Evolutionary conservation across 768 basidiomycete genomes (phyloP).

Genomic region (Mycena chlorophos): DNA sequence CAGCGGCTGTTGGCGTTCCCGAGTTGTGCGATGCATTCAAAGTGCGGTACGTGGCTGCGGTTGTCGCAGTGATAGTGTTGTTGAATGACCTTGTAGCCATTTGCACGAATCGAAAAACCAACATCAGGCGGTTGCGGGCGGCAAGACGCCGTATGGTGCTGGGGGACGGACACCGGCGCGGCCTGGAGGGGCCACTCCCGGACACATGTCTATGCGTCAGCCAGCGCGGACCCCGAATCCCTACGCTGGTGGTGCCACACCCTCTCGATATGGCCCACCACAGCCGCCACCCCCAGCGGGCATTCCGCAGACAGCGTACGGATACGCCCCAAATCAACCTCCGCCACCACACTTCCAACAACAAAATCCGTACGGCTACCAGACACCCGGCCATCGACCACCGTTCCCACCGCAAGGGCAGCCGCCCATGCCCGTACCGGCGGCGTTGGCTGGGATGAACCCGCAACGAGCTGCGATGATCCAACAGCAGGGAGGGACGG

Average conservation of each 20-base stretch:
- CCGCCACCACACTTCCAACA: slow-evolving; percentile 30
- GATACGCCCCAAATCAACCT: slow-evolving; percentile 26
- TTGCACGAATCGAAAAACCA: slow-evolving; percentile 74
- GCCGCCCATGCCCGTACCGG: slow-evolving; percentile 41
- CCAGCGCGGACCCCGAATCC: slow-evolving; percentile 78
- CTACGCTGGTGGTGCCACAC: slow-evolving; percentile 52
- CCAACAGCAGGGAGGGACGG: slow-evolving; percentile 46
- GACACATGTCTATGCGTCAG: slow-evolving; percentile 75
- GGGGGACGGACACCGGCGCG: slow-evolving; percentile 77
- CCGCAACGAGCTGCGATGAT: slow-evolving; percentile 67
- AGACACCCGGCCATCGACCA: slow-evolving; percentile 49
- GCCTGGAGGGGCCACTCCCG: slow-evolving; percentile 76
- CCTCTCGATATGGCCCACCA: slow-evolving; percentile 37
- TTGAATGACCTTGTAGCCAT: slow-evolving; percentile 48
- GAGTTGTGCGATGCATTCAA: slow-evolving; percentile 98
- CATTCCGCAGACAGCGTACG: slow-evolving; percentile 28
- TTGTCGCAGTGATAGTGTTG: background rate
- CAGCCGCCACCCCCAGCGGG: slow-evolving; percentile 41
- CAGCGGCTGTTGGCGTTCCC: slow-evolving; percentile 85
- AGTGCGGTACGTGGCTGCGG: slow-evolving; percentile 56
- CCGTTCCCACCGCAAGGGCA: slow-evolving; percentile 44
- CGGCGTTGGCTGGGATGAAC: slow-evolving; percentile 68
- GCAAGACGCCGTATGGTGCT: slow-evolving; percentile 79
- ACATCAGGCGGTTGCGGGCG: slow-evolving; percentile 50
- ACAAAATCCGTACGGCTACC: slow-evolving; percentile 46